Base-by-base conservation (phyloP, 805 yeast genomes). In the Candida vaughaniae region DNA sequence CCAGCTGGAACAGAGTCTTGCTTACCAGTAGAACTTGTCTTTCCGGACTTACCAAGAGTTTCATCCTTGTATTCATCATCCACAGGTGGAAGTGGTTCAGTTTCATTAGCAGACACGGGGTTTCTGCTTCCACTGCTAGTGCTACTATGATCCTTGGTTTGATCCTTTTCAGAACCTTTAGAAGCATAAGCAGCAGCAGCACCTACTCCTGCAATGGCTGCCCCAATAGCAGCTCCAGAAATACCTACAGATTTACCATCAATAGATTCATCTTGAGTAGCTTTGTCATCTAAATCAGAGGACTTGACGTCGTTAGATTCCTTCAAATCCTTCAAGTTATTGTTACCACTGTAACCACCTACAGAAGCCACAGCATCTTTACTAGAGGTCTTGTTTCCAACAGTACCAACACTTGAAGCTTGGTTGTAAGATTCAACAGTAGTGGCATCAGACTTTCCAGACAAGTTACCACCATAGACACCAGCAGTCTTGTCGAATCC, bases 401-500 rank as follows among this genome's bases (percentile, higher is more conserved):
- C n/a, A n/a, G n/a, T n/a, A n/a, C n/a, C n/a, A 20, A 20, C 23
- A 20, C 9, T 10, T 7, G 23, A 20, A 20, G 23, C 23, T 20
- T 20, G 23, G 9, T 20, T 20, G 10, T 20, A 20, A 20, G 23
- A 20, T 7, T 20, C 23, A 20, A 20, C 15, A 14, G 27, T 12
- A 31, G 34, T 20, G 15, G 14, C 28, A 22, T 5, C 15, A 29
- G 19, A 11, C 10, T 29, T 12, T 19, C 25, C 25, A 6, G 25
- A 19, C 6, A n/a, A 3, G n/a, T 9, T 25, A 16, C 32, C 90
- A 64, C 90, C 96, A 82, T 90, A 90, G 88, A 86, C 86, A 79
- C 98, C 97, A 48, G 97, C 90, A 64, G 97, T 87, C 78, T 97
- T 87, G 68, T 95, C 98, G 59, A 90, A 76, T 71, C 97, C 95